These are phyloP conservation scores for Daldinia bambusicola DNA, from an alignment of 495 filamentous ascomycete species.

Conservation along the genomic window DNA sequence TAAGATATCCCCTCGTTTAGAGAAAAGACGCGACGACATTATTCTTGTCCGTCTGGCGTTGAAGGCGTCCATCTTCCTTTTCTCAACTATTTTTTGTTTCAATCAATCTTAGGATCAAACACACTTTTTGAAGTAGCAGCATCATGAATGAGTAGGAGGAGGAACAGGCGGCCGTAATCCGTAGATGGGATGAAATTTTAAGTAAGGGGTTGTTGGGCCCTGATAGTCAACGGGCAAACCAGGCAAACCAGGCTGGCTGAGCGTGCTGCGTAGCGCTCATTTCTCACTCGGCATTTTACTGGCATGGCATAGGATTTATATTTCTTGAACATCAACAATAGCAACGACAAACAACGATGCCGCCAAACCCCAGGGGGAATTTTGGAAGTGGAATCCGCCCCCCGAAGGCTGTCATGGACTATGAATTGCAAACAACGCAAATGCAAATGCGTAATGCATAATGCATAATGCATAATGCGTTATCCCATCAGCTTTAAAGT, in stretches of 20 bases:
- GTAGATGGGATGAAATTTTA: conserved; percentile 2
- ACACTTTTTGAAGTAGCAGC: conserved; percentile 23
- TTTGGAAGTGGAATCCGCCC: conserved; percentile 5
- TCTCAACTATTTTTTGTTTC: conserved; percentile 17
- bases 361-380: neutral
- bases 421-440: conserved; percentile 13
- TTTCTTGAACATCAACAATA: neutral
- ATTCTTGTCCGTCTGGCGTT: conserved; percentile 43
- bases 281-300: conserved; percentile 18
- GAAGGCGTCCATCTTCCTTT: conserved; percentile 38
- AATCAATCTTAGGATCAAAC: conserved; percentile 33
- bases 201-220: neutral
- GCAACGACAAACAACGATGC: too few relatives aligned
- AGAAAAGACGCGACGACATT: conserved; percentile 29
- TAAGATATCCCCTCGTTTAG: conserved; percentile 46
- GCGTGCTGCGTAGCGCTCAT: conserved; percentile 12
- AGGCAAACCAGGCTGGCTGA: conserved; percentile 8
- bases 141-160: conserved; percentile 16
- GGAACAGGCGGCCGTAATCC: conserved; percentile 4
- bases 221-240: conserved; percentile 19
- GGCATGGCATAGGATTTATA: conserved; percentile 33
- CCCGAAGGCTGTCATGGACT: conserved; percentile 16
- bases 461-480: neutral
- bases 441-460: too few relatives aligned
- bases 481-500: conserved; percentile 3